Base-by-base conservation (phyloP, 2,329 filamentous ascomycete species). In the Monilinia vaccinii-corymbosi region DNA sequence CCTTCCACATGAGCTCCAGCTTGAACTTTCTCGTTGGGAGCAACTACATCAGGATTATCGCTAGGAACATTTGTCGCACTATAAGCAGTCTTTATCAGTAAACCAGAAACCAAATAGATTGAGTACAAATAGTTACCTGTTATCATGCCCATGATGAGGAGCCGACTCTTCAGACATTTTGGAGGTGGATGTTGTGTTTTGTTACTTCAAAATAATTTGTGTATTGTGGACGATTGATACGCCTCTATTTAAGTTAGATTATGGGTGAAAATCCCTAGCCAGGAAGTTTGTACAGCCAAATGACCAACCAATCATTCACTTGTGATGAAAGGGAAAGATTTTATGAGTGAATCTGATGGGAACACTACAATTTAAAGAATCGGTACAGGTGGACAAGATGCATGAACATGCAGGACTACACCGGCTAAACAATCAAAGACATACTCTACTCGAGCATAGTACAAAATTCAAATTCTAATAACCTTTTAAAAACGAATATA, bases 111-210 rank as follows among this genome's bases (percentile, higher is more conserved):
- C 1, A 7, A 40, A 1, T 11, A 13, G 31, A 9, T 23, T 5
- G 16, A 5, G 46, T 21, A 18, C 7, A 4, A 23, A 18, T 32
- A 38, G 4, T 49, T 55, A 60, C 57, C 23, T 14, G 32, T 55
- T 42, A 55, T 55, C 51, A 31, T 58, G 47, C n/a, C 14, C n/a
- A 45, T 34, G 49, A 23, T 25, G 40, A 40, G 36, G 16, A 40
- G 14, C 21, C 14, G 23, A 47, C 10, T 46, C 46, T 13, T 55
- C 57, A 10, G 57, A 49, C 57, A 60, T 60, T n/a, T 32, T 55
- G 49, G 38, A 18, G 16, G n/a, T 47, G n/a, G 42, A 21, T 28
- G 13, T 46, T 47, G 14, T 31, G 5, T 32, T 23, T 28, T 46
- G 6, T 36, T 9, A 23, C n/a, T 23, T 23, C 25, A 16, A 18